Evolutionary conservation across 352 stramenopile genomes (phyloP), one percentile per base, ranked within the genome.

Genomic region (Thraustotheca clavata): DNA sequence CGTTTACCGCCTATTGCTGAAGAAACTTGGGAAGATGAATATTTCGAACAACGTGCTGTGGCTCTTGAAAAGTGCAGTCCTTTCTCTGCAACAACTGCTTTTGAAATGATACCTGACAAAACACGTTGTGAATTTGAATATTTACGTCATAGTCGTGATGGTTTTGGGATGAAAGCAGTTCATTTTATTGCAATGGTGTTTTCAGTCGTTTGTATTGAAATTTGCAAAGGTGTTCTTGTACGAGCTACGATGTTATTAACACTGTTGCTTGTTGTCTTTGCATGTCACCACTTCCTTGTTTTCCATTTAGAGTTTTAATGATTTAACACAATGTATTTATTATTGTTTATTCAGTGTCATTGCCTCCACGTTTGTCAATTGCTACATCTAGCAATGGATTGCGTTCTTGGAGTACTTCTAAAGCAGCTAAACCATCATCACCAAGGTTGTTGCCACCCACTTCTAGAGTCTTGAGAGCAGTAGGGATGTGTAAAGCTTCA

Each of bases 371-470:
- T 73, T 91, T 93, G 71, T 93, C 80, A 18, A 82, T 81, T 35
- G 81, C 83, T 32, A 93, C 78, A 68, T 93, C 83, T 5, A 93
- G 70, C 3, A 34, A 46, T 6, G 52, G 75, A 66, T 90, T 93
- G 0, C 71, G 77, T 2, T 68, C 62, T 18, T 78, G 80, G 49
- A 93, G 69, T 29, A 59, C 69, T 32, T 90, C 79, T 16, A 93
- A 75, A 40, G 83, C 83, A 0, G 68, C 72, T 43, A 84, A 79
- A 26, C 83, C 83, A 12, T 75, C 69, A 54, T 89, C 75, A 7
- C 81, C 83, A 1, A 93, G 69, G 26, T 77, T 87, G 69, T 93
- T 93, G 67, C 83, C 83, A 65, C 83, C 83, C 76, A 93, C 87
- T 55, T 93, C 83, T 14, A 91, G 76, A 26, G 83, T 93, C 67